These are phyloP conservation scores for Hypoxylon sp. DNA, from an alignment of 2,329 filamentous ascomycete species.

Conservation along the genomic window DNA sequence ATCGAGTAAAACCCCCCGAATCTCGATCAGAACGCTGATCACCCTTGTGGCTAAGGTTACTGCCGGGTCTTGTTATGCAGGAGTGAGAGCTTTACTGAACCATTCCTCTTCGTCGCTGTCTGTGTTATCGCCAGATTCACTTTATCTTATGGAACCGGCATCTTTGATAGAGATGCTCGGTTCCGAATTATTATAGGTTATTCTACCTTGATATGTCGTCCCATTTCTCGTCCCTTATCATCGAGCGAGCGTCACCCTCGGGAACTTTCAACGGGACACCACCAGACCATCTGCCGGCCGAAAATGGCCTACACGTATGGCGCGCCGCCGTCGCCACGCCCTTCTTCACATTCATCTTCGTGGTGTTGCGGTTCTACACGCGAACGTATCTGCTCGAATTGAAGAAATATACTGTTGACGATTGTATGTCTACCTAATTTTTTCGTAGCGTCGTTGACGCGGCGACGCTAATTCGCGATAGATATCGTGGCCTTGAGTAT, in stretches of 20 bases:
- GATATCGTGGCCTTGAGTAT: slow-evolving; percentile 41
- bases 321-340: slow-evolving; percentile 38
- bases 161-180: slow-evolving; percentile 5
- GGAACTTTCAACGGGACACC: slow-evolving; percentile 36
- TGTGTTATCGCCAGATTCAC: slow-evolving; percentile 1
- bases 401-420: slow-evolving; percentile 36
- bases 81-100: slow-evolving; percentile 21
- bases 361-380: slow-evolving; percentile 41
- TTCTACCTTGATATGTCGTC: slow-evolving; percentile 27
- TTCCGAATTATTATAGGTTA: slow-evolving; percentile 8
- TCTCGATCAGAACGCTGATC: neutral
- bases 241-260: slow-evolving; percentile 35
- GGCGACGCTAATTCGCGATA: slow-evolving; percentile 12
- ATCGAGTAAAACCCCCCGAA: slow-evolving; percentile 13
- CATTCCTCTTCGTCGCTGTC: slow-evolving; percentile 8
- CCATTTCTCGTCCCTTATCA: slow-evolving; percentile 20
- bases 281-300: slow-evolving; percentile 36
- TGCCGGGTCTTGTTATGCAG: neutral
- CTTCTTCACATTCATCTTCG: slow-evolving; percentile 39
- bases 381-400: slow-evolving; percentile 31
- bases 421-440: slow-evolving; percentile 27
- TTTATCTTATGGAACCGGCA: slow-evolving; percentile 9
- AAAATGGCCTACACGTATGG: slow-evolving; percentile 41
- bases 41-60: neutral
- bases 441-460: neutral